Evolutionary conservation across 768 basidiomycete species (phyloP), one percentile per base, ranked within the genome.

Genomic region (Leccinum variicolor): DNA sequence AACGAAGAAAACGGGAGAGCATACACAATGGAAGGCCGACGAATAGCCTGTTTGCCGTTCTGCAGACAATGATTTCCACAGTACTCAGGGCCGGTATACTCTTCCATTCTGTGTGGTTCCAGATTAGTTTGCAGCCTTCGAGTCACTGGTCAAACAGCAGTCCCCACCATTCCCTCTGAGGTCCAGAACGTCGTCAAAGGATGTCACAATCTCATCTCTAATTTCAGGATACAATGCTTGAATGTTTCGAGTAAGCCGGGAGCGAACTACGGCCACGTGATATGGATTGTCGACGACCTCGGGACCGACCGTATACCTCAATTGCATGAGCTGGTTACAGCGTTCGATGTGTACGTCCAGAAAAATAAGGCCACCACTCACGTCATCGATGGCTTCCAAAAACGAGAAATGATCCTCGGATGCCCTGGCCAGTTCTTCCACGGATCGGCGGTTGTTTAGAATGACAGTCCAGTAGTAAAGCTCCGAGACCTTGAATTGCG

Each of bases 341-440:
- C 11, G 7, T 50, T 48, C 19, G 19, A 54, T 19, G 11, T n/a
- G 29, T 17, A 0, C 5, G 13, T 15, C 19, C 4, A 23, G 6
- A 34, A 49, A 1, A 26, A 11, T 17, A 28, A 26, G 3, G 6
- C 11, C 1, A 29, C 4, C 46, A 15, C 74, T 55, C 50, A 81
- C 81, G 28, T 79, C 74, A 10, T 56, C 61, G 5, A 60, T 53
- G 0, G 73, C 72, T 33, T 68, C 71, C 0, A 21, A 5, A 17
- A 73, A 61, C 2, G 78, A 79, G 15, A 83, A 57, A 17, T 65
- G 60, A 19, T 74, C 71, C 8, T 78, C 75, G 0, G 76, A 66
- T 8, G 76, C 77, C 41, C 65, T 76, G 1, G 69, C 61, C 3
- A 82, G 28, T 41, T 82, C 80, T 3, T 79, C 74, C 14, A 79